Evolutionary conservation across 1,284 basidiomycete species (phyloP).

Genomic region (Hypsizygus ulmarius): DNA sequence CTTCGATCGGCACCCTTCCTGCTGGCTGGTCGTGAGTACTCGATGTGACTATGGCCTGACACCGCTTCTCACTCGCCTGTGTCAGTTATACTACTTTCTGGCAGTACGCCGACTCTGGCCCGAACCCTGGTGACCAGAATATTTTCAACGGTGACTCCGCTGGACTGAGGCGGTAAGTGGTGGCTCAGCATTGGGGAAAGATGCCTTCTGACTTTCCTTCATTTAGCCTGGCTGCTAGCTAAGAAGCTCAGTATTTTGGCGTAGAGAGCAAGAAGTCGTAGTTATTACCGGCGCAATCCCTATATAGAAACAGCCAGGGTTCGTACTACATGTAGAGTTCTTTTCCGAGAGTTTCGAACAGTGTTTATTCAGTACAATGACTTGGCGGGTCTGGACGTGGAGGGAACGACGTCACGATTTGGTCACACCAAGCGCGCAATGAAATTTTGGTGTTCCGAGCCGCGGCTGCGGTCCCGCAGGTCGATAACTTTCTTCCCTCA

Average conservation of each 20-base stretch:
- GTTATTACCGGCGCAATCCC: not conserved
- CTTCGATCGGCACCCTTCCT: conserved; percentile 49
- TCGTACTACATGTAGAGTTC: too few species aligned
- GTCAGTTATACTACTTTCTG: conserved; percentile 52
- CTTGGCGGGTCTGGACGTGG: too few species aligned
- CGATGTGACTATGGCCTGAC: not conserved
- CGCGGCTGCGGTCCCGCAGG: too few species aligned
- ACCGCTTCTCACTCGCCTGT: not conserved
- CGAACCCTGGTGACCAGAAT: conserved; percentile 25
- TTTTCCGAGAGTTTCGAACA: not conserved
- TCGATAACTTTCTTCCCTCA: too few species aligned
- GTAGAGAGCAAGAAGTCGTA: too few species aligned
- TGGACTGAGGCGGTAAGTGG: conserved; percentile 19
- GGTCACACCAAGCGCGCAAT: too few species aligned
- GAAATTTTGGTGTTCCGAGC: too few species aligned
- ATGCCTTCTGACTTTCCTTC: not conserved
- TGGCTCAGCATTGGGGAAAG: not conserved
- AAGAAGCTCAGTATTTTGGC: not conserved
- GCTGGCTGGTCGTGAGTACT: conserved; percentile 47
- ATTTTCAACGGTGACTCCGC: conserved; percentile 23
- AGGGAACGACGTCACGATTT: too few species aligned
- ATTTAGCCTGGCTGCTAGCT: conserved; percentile 5
- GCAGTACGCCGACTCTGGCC: conserved; percentile 24
- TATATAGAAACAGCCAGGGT: not conserved
- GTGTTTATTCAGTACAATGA: too few species aligned